Conservation (phyloP, 768 basidiomycete genomes). For the Daedaleopsis nitida region DNA sequence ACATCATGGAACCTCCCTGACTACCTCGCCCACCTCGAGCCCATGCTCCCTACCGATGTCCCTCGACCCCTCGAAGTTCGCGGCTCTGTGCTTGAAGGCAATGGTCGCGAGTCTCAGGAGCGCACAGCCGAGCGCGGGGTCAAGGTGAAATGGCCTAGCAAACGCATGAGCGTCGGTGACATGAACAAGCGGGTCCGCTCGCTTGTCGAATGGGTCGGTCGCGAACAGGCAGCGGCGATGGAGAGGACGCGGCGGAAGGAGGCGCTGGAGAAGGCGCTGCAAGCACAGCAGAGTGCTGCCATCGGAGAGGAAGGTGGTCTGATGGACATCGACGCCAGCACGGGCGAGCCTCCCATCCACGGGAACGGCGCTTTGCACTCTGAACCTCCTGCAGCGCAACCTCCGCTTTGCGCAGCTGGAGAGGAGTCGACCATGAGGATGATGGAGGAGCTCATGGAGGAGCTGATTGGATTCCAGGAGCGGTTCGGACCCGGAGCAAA, state of each 20-base stretch:
- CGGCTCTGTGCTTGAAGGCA: slow-evolving; percentile 43
- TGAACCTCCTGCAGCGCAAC: neutral
- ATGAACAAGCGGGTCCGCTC: slow-evolving; percentile 95
- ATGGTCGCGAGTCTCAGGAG: slow-evolving; percentile 57
- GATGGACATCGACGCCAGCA: slow-evolving; percentile 32
- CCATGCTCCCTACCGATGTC: slow-evolving; percentile 75
- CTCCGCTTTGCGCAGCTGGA: slow-evolving; percentile 7
- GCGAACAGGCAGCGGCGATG: slow-evolving; percentile 76
- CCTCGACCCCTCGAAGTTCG: slow-evolving; percentile 78
- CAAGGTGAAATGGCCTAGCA: slow-evolving; percentile 91
- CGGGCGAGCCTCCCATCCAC: slow-evolving; percentile 21
- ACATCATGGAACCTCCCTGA: slow-evolving; percentile 93
- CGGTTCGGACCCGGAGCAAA: slow-evolving; percentile 68
- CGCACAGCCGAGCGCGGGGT: slow-evolving; percentile 73
- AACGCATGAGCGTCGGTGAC: slow-evolving; percentile 94
- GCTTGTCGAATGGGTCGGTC: slow-evolving; percentile 91
- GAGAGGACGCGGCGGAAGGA: slow-evolving; percentile 72
- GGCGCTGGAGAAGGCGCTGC: slow-evolving; percentile 61
- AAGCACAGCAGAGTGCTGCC: slow-evolving; percentile 3
- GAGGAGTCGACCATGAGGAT: slow-evolving; percentile 62
- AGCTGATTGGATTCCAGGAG: slow-evolving; percentile 87
- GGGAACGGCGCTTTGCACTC: slow-evolving; percentile 18
- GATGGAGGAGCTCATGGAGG: slow-evolving; percentile 92
- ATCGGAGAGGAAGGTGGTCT: slow-evolving; percentile 34
- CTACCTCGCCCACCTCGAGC: slow-evolving; percentile 85